Evolutionary conservation across 257 asterid genomes (phyloP).

Genomic region (Ballota nigra): DNA sequence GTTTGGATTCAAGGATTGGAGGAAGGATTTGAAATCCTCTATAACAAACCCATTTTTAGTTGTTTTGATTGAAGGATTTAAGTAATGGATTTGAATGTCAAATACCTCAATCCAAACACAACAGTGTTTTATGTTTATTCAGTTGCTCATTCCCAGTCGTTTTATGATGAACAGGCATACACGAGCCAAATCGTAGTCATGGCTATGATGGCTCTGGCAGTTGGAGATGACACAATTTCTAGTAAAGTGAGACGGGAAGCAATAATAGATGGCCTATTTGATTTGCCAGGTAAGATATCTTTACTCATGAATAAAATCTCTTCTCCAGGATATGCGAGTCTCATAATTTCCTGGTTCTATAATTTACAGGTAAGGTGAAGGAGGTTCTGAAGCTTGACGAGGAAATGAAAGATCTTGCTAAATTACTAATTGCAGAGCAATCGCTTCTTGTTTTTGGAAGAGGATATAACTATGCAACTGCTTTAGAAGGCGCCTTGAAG

Average conservation of each 20-base stretch:
- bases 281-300: slow-evolving; percentile 71
- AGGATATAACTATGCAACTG: slow-evolving; percentile 94
- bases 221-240: slow-evolving; percentile 83
- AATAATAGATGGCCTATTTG: slow-evolving; percentile 79
- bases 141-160: neutral
- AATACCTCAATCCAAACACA: neutral
- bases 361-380: slow-evolving; percentile 68
- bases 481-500: slow-evolving; percentile 96
- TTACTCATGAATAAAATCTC: neutral
- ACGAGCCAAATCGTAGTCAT: slow-evolving; percentile 96
- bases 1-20: neutral
- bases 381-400: slow-evolving; percentile 90
- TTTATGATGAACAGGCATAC: slow-evolving; percentile 65
- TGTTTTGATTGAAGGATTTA: too few species aligned
- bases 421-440: slow-evolving; percentile 73
- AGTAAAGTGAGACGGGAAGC: slow-evolving; percentile 82
- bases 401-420: slow-evolving; percentile 87
- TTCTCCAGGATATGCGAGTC: neutral
- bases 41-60: too few species aligned
- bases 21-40: neutral
- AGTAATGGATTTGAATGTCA: neutral
- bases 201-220: slow-evolving; percentile 98
- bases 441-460: slow-evolving; percentile 98
- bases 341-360: slow-evolving; percentile 17
- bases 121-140: neutral